Conservation (phyloP, 345 rosid genomes). For the Sapria himalayana region DNA sequence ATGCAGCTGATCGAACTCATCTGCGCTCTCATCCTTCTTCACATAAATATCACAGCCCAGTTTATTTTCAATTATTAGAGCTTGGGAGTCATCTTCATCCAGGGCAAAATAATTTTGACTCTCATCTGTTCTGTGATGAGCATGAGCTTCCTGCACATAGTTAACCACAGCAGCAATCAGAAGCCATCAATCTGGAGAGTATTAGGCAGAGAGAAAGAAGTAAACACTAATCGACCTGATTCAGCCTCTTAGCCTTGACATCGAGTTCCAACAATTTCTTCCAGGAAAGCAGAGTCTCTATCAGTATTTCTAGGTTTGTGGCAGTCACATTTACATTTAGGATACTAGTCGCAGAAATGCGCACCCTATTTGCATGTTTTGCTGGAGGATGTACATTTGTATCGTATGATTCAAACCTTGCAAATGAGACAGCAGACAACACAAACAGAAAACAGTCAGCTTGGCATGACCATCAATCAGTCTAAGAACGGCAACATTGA, state of each 20-base stretch:
- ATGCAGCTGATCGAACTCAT: slow-evolving; percentile 30
- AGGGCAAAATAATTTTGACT: slow-evolving; percentile 58
- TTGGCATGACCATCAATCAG: too few relatives aligned
- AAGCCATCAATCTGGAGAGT: too few relatives aligned
- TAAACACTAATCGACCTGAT: slow-evolving; percentile 28
- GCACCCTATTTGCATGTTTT: slow-evolving; percentile 61
- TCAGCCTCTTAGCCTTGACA: slow-evolving; percentile 50
- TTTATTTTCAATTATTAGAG: slow-evolving; percentile 60
- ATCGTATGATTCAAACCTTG: slow-evolving; percentile 85
- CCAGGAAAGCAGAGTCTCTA: slow-evolving; percentile 73
- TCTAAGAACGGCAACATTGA: too few relatives aligned
- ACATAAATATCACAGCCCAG: slow-evolving; percentile 72
- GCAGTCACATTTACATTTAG: slow-evolving; percentile 77
- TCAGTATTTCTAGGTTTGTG: slow-evolving; percentile 60
- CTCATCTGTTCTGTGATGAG: slow-evolving; percentile 28
- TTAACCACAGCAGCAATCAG: too few relatives aligned
- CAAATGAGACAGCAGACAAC: slow-evolving; percentile 11
- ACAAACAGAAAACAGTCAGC: too few relatives aligned
- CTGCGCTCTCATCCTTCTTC: slow-evolving; percentile 49
- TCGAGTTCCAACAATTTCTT: slow-evolving; percentile 78
- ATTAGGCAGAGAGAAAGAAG: slow-evolving; percentile 1
- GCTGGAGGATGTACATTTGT: slow-evolving; percentile 32
- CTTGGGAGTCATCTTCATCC: slow-evolving; percentile 91
- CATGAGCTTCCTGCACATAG: slow-evolving; percentile 33
- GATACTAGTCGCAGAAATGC: slow-evolving; percentile 63